A percentile compares a stretch with the other conserved stretches of the same genome.
Evolutionary conservation across 352 stramenopile genomes (phyloP).

Genomic region (Globisporangium abappressorium): DNA sequence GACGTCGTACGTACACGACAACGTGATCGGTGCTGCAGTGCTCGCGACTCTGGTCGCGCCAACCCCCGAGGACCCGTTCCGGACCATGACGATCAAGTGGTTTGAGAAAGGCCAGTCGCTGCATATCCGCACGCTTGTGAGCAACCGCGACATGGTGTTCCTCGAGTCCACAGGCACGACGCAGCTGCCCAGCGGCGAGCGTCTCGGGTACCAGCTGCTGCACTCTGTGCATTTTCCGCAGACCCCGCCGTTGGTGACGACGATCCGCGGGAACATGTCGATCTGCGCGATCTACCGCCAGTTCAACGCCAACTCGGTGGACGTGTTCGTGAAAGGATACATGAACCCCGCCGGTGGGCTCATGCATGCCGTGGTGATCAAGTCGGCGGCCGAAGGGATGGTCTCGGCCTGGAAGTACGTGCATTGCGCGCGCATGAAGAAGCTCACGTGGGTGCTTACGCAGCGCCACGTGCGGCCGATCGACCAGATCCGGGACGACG

Average conservation of each 20-base stretch:
- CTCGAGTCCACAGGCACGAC: slow-evolving; percentile 7
- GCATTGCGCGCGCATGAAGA: slow-evolving; percentile 48
- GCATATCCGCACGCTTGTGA: not conserved
- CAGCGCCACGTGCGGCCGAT: too few species aligned
- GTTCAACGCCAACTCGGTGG: too few species aligned
- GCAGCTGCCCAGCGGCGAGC: not conserved
- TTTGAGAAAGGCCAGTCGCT: slow-evolving; percentile 1
- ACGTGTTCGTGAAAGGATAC: too few species aligned
- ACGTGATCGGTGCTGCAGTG: not conserved
- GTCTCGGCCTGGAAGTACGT: slow-evolving; percentile 37
- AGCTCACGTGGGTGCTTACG: slow-evolving; percentile 30
- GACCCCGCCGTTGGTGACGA: not conserved
- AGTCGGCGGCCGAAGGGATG: too few species aligned
- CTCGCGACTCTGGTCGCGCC: slow-evolving; percentile 1
- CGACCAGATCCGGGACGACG: too few species aligned
- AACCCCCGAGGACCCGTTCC: slow-evolving; percentile 2
- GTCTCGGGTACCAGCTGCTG: too few species aligned
- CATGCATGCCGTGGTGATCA: too few species aligned
- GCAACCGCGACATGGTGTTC: slow-evolving; percentile 7
- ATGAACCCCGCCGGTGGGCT: too few species aligned
- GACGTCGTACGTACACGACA: slow-evolving; percentile 10
- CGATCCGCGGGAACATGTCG: not conserved
- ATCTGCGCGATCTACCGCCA: not conserved
- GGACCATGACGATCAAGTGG: not conserved
- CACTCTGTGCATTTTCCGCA: not conserved